Conservation (phyloP, 2,329 filamentous ascomycete genomes). For the Aspergillus sp. region DNA sequence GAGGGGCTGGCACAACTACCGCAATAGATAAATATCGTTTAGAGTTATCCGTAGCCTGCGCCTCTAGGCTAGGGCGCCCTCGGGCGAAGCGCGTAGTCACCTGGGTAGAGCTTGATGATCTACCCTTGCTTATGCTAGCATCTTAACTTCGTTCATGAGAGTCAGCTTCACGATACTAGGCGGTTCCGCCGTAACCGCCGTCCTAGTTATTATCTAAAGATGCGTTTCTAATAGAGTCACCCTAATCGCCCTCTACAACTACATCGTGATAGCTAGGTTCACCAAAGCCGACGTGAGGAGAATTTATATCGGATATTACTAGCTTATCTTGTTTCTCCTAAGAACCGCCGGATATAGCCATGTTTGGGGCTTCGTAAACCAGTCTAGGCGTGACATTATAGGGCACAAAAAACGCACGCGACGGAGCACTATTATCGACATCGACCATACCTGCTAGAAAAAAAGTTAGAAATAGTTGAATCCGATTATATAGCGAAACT, state of each 20-base stretch:
- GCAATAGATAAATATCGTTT: background rate
- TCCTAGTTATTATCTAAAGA: background rate
- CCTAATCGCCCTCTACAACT: too few species aligned
- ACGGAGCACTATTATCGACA: background rate
- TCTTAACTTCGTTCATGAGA: background rate
- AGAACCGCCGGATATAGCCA: background rate
- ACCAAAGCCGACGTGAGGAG: background rate
- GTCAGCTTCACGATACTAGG: background rate
- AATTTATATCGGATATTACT: background rate
- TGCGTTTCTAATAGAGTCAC: too few species aligned
- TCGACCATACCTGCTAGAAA: background rate
- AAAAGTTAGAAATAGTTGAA: background rate
- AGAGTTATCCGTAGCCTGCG: background rate
- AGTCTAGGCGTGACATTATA: background rate
- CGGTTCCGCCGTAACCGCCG: background rate
- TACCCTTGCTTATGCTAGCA: background rate
- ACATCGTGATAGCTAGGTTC: constrained; percentile 1
- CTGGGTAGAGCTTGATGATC: background rate
- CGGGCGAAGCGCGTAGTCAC: background rate
- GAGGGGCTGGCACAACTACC: background rate
- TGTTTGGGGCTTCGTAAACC: background rate
- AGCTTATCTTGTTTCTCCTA: background rate
- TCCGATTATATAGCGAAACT: background rate
- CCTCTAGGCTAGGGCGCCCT: background rate
- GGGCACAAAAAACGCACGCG: background rate